Evolutionary conservation across 2,329 filamentous ascomycete species (phyloP), one percentile per base, ranked within the genome.

Genomic region (Pestalotiopsis sp.): DNA sequence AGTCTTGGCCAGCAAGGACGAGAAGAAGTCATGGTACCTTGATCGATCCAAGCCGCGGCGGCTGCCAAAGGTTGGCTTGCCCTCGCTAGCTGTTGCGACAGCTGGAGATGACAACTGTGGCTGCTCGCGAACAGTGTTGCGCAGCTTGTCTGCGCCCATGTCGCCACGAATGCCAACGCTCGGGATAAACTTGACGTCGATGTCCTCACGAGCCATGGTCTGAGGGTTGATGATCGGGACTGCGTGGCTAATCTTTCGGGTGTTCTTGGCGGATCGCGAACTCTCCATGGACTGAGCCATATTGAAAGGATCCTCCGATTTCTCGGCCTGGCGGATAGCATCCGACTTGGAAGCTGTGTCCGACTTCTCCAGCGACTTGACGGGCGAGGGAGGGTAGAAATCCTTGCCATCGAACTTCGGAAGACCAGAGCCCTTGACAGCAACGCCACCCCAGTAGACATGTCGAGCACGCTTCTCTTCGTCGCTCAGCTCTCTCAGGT

Each of bases 341-440:
- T 64, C 39, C 57, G 20, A 58, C 22, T 64, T 68, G 39, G 22
- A 10, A 17, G 65, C 14, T 38, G 24, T 11, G 22, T 62, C 68
- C 11, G 52, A 24, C 20, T 57, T 68, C 35, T 20, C 57, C 17
- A 20, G 40, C 9, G 65, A 72, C 73, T 85, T 86, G 69, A 77
- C 75, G 1, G 86, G 86, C 0, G 88, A 89, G 3, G 86, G 79
- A 38, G 85, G 86, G 69, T 89, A 90, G 71, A 90, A 90, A 74
- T 90, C 83, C 74, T 88, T 89, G 26, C 89, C 88, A 71, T 91
- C 88, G 71, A 88, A 91, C 75, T 88, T 90, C 40, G 88, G 88
- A 55, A 90, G 78, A 2, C 87, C 86, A 40, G 79, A 81, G 62
- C 84, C 80, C 70, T 84, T 82, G 38, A 78, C 81, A 56, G 87